Conservation (phyloP, 805 yeast genomes). For the Priceomyces melissophilus region DNA sequence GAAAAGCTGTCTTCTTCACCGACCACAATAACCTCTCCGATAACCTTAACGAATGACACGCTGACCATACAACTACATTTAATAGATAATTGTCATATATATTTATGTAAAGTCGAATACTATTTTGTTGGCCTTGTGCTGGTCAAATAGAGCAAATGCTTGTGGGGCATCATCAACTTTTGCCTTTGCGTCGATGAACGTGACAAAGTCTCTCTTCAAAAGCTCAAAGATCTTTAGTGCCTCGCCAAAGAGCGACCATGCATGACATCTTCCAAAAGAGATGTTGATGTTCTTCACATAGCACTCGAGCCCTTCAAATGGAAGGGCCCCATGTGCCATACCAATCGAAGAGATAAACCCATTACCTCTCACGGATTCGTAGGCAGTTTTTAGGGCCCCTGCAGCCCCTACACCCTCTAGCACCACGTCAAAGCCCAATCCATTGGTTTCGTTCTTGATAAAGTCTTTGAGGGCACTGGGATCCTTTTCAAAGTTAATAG, state of each 20-base stretch:
- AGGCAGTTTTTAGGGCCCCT: slow-evolving; percentile 48
- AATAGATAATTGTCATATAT: too few species aligned
- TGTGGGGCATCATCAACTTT: slow-evolving; percentile 42
- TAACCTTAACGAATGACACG: not conserved
- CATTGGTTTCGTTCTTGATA: slow-evolving; percentile 35
- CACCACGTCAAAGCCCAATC: slow-evolving; percentile 57
- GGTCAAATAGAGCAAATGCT: slow-evolving; percentile 51
- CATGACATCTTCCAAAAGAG: slow-evolving; percentile 64
- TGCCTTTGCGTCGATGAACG: slow-evolving; percentile 49
- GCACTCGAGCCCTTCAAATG: slow-evolving; percentile 56
- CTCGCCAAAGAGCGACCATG: slow-evolving; percentile 53
- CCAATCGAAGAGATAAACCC: slow-evolving; percentile 60
- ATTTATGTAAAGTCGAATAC: slow-evolving; percentile 35
- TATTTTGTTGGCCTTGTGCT: slow-evolving; percentile 53
- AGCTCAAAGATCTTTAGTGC: slow-evolving; percentile 46
- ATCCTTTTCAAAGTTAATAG: slow-evolving; percentile 42
- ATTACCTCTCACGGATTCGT: slow-evolving; percentile 52
- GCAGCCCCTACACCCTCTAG: slow-evolving; percentile 59
- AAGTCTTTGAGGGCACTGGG: slow-evolving; percentile 20
- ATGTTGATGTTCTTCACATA: slow-evolving; percentile 54
- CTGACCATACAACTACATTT: too few species aligned
- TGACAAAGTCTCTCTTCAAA: slow-evolving; percentile 43
- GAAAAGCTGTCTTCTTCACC: slow-evolving; percentile 2
- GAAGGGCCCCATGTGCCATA: slow-evolving; percentile 55
- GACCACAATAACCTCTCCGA: not conserved